These are phyloP conservation scores for Dalechampia spathulata DNA, from an alignment of 441 rosid species.

Conservation along the genomic window DNA sequence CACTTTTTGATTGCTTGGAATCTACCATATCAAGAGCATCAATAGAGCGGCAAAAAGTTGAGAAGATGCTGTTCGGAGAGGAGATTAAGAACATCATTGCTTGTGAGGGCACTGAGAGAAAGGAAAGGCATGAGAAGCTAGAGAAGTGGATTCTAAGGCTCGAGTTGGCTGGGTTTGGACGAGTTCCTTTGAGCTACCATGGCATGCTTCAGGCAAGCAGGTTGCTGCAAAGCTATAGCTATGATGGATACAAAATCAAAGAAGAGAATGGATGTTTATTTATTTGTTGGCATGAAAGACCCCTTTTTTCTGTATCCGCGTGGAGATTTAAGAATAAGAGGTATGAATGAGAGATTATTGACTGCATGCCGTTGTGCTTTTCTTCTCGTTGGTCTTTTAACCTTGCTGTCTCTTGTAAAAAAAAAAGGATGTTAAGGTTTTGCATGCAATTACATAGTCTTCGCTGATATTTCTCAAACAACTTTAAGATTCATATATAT, in stretches of 20 bases:
- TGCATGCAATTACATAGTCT: constrained; percentile 22
- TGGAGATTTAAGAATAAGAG: constrained; percentile 56
- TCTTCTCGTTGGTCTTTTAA: neutral
- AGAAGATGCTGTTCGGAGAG: constrained; percentile 85
- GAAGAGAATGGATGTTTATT: constrained; percentile 71
- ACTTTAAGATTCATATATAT: neutral
- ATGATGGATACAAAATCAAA: constrained; percentile 72
- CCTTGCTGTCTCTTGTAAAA: constrained; percentile 20
- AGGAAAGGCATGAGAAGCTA: constrained; percentile 84
- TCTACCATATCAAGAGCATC: constrained; percentile 63
- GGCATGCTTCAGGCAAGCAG: constrained; percentile 71
- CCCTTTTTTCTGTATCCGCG: constrained; percentile 73
- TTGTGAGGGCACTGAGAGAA: constrained; percentile 75
- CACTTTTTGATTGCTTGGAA: constrained; percentile 86
- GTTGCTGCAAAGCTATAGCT: constrained; percentile 59
- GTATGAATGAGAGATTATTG: constrained; percentile 25
- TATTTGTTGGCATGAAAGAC: constrained; percentile 78
- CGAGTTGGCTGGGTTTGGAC: constrained; percentile 70
- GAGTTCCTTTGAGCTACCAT: constrained; percentile 71
- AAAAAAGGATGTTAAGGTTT: constrained; percentile 29
- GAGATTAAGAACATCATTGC: constrained; percentile 90
- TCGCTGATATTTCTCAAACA: constrained; percentile 7
- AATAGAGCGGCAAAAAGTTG: constrained; percentile 67
- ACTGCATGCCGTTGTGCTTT: constrained; percentile 7
- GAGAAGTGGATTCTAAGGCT: constrained; percentile 87